These are phyloP conservation scores for Wilhelminamyces savonicus DNA, from an alignment of 805 yeast genomes.

Conservation along the genomic window DNA sequence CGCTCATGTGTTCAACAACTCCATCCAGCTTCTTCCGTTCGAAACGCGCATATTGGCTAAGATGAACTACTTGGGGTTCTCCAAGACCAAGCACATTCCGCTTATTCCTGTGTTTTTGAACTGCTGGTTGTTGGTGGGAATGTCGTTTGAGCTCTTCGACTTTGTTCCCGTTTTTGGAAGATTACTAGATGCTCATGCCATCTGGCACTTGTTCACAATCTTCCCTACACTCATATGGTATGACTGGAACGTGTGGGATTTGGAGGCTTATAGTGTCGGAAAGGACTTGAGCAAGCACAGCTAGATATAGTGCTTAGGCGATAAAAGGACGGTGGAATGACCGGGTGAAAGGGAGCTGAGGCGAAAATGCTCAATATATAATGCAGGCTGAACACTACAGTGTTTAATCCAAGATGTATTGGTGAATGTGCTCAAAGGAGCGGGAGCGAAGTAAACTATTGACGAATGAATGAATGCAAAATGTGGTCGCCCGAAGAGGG, in stretches of 20 bases:
- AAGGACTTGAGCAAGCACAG: too few species aligned
- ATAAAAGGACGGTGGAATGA: too few species aligned
- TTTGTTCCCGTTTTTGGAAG: slow-evolving; percentile 26
- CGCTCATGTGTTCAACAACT: slow-evolving; percentile 22
- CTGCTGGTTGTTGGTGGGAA: slow-evolving; percentile 23
- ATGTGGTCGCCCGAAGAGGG: too few species aligned
- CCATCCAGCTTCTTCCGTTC: slow-evolving; percentile 32
- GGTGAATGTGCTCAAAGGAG: too few species aligned
- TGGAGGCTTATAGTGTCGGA: slow-evolving; percentile 23
- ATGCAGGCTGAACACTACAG: too few species aligned
- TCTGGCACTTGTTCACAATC: slow-evolving; percentile 90
- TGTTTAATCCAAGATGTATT: too few species aligned
- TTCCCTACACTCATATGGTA: slow-evolving; percentile 76
- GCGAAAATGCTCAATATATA: too few species aligned
- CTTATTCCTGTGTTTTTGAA: slow-evolving; percentile 29
- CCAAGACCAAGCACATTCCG: slow-evolving; percentile 24
- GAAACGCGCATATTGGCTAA: slow-evolving; percentile 30
- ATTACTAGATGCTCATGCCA: slow-evolving; percentile 77
- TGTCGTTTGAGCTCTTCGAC: slow-evolving; percentile 29
- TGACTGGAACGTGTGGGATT: slow-evolving; percentile 46
- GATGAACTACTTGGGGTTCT: slow-evolving; percentile 20
- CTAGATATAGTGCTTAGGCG: too few species aligned
- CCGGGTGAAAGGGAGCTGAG: too few species aligned
- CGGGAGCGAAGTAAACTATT: too few species aligned
- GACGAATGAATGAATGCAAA: too few species aligned